Conservation (phyloP, 2,329 filamentous ascomycete species). For the Fusarium nematophilum region DNA sequence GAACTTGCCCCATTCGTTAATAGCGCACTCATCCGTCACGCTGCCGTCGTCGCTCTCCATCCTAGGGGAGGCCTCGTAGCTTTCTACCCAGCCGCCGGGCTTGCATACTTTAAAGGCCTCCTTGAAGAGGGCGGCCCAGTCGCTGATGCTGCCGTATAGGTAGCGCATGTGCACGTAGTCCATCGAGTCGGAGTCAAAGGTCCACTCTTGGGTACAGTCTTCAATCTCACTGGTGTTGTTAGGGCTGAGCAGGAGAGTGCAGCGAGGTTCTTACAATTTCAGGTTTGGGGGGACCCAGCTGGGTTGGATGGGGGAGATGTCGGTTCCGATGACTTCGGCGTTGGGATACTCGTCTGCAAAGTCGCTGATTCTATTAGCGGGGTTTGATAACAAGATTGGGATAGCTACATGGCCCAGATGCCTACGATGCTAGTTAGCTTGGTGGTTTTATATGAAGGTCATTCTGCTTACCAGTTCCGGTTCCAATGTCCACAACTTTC, state of each 20-base stretch:
- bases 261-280: conserved; percentile 45
- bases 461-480: conserved; percentile 59
- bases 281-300: conserved; percentile 60
- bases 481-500: conserved; percentile 60
- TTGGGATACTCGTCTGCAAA: conserved; percentile 57
- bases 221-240: conserved; percentile 31
- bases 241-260: accelerated
- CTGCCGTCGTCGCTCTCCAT: conserved; percentile 49
- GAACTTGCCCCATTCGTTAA: conserved; percentile 45
- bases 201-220: conserved; percentile 48
- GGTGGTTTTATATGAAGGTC: accelerated
- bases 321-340: conserved; percentile 61
- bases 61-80: conserved; percentile 44
- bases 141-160: conserved; percentile 65
- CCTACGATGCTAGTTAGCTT: not conserved
- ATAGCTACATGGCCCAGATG: conserved; percentile 59
- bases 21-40: conserved; percentile 42
- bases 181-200: conserved; percentile 52
- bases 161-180: conserved; percentile 71
- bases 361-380: conserved; percentile 56
- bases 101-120: conserved; percentile 63
- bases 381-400: accelerated
- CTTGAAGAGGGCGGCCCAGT: conserved; percentile 65
- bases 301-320: conserved; percentile 68
- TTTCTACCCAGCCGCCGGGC: conserved; percentile 62